Evolutionary conservation across 345 rosid genomes (phyloP).

Genomic region (Leavenworthia alabamica): DNA sequence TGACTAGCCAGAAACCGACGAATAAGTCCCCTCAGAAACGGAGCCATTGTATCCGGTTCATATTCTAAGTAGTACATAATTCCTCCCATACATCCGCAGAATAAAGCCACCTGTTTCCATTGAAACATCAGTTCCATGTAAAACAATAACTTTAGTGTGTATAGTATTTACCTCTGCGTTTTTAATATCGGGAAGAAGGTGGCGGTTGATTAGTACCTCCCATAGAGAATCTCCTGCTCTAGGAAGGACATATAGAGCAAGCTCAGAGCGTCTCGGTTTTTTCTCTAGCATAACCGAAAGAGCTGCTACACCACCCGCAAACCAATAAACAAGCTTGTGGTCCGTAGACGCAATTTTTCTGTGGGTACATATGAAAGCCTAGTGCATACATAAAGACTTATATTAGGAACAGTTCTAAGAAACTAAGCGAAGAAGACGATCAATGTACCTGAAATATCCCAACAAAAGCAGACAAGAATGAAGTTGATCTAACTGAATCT

Average conservation of each 20-base stretch:
- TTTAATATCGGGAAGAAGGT: constrained; percentile 74
- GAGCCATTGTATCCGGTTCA: constrained; percentile 96
- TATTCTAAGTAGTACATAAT: constrained; percentile 90
- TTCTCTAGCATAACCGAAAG: constrained; percentile 92
- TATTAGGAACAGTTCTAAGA: too few species aligned
- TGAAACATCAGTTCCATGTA: neutral
- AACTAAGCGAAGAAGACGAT: neutral
- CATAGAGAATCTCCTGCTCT: constrained; percentile 95
- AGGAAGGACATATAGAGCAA: constrained; percentile 94
- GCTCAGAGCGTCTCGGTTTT: constrained; percentile 89
- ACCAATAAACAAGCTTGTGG: constrained; percentile 95
- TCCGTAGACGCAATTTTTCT: constrained; percentile 76
- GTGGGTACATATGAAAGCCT: constrained; percentile 88
- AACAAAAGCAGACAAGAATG: constrained; percentile 96
- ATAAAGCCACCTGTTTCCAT: constrained; percentile 73
- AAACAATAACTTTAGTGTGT: neutral
- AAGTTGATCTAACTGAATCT: constrained; percentile 85
- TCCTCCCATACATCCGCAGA: constrained; percentile 99
- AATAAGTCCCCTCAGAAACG: constrained; percentile 81
- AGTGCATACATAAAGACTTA: constrained; percentile 17
- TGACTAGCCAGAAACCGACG: constrained; percentile 94
- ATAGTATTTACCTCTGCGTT: constrained; percentile 85
- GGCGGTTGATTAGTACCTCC: constrained; percentile 84
- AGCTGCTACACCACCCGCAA: constrained; percentile 88
- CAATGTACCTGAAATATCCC: constrained; percentile 86